Conservation (phyloP, 1,284 basidiomycete species). For the Malassezia nana region DNA sequence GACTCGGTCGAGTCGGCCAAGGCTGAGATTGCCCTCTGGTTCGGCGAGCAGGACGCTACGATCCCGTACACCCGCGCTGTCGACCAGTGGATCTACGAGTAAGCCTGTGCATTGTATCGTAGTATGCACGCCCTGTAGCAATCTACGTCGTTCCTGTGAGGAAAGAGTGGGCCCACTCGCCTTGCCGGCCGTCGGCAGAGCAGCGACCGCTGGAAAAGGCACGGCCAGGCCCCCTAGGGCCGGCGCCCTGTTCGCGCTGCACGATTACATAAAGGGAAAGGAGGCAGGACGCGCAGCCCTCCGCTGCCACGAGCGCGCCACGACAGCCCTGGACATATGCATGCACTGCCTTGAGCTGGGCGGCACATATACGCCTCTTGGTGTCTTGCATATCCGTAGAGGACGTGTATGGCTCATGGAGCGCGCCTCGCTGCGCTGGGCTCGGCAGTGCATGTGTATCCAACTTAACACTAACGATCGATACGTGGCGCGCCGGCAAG, state of each 20-base stretch:
- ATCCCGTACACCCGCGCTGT: slow-evolving; percentile 40
- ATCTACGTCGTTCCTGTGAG: too few relatives aligned
- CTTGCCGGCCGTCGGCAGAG: slow-evolving; percentile 1
- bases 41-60: slow-evolving; percentile 43
- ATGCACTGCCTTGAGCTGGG: not conserved
- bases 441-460: slow-evolving; percentile 8
- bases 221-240: too few relatives aligned
- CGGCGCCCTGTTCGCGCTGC: too few relatives aligned
- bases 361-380: not conserved
- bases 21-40: slow-evolving; percentile 48
- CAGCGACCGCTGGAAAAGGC: not conserved
- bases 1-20: slow-evolving; percentile 54
- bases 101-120: slow-evolving; percentile 12
- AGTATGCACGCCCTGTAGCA: not conserved
- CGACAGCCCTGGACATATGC: not conserved
- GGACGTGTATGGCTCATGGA: not conserved
- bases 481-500: slow-evolving; percentile 8
- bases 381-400: not conserved
- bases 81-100: slow-evolving; percentile 47
- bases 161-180: not conserved
- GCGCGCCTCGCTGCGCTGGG: slow-evolving; percentile 5
- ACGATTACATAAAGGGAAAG: not conserved
- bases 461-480: slow-evolving; percentile 17
- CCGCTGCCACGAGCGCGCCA: not conserved
- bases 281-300: too few relatives aligned